phyloP scores from a whole-genome alignment of 2,329 filamentous ascomycete species.

The Chaetomium sp. region DNA sequence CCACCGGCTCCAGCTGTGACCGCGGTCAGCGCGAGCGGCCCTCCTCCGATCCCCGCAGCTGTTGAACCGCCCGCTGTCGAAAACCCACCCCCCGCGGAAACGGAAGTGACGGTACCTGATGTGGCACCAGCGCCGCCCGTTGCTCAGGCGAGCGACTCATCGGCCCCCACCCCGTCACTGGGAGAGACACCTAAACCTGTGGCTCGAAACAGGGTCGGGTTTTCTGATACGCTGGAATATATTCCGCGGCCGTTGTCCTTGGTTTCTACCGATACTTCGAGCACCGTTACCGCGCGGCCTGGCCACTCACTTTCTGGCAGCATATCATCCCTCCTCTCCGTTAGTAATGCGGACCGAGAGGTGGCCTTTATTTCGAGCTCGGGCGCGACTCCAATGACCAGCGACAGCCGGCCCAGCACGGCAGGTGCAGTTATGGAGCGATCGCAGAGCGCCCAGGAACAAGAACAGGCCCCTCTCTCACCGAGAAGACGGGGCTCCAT shows the following conservation, averaged over 20 bases:
- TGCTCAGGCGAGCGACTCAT: not conserved
- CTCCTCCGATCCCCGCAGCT: slow-evolving; percentile 54
- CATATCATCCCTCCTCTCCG: slow-evolving; percentile 68
- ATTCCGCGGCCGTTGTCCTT: slow-evolving; percentile 77
- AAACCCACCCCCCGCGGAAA: slow-evolving; percentile 7
- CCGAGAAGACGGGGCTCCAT: slow-evolving; percentile 54
- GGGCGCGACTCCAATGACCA: slow-evolving; percentile 36
- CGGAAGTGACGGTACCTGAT: slow-evolving; percentile 8
- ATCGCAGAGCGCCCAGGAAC: slow-evolving; percentile 32
- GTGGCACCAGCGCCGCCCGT: not conserved
- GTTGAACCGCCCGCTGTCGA: slow-evolving; percentile 30
- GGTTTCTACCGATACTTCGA: slow-evolving; percentile 78
- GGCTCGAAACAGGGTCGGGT: slow-evolving; percentile 64
- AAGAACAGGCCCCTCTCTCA: slow-evolving; percentile 29
- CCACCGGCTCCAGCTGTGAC: slow-evolving; percentile 46
- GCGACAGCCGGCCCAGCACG: slow-evolving; percentile 57
- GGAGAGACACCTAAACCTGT: slow-evolving; percentile 16
- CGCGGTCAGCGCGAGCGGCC: slow-evolving; percentile 46
- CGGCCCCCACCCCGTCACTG: slow-evolving; percentile 13
- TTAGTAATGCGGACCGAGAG: slow-evolving; percentile 42
- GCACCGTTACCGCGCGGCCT: slow-evolving; percentile 62
- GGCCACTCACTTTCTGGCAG: slow-evolving; percentile 72
- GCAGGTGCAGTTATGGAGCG: slow-evolving; percentile 63
- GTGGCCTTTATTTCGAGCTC: slow-evolving; percentile 32
- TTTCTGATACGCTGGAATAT: slow-evolving; percentile 77